Evolutionary conservation across 179 eudicot species (phyloP).

Genomic region (Drosera spatulata): DNA sequence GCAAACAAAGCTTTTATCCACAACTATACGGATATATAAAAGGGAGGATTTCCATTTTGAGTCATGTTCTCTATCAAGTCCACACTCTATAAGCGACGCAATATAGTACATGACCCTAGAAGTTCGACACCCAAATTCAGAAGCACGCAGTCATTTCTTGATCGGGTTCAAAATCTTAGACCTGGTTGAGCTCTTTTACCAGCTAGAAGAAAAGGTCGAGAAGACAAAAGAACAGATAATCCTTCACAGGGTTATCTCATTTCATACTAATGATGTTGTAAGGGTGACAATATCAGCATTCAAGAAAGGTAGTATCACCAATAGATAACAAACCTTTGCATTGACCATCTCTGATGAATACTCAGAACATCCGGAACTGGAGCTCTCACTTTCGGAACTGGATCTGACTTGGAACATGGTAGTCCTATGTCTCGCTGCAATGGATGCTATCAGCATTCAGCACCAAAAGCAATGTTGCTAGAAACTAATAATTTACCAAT

Average conservation of each 20-base stretch:
- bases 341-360: constrained; percentile 13
- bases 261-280: not conserved
- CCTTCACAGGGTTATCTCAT: not conserved
- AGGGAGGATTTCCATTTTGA: too few species aligned
- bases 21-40: too few species aligned
- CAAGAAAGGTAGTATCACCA: not conserved
- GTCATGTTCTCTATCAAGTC: too few species aligned
- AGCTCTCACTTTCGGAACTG: constrained; percentile 26
- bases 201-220: not conserved
- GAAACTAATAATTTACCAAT: too few species aligned
- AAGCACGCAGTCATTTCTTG: not conserved
- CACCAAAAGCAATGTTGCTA: too few species aligned
- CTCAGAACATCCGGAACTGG: constrained; percentile 15
- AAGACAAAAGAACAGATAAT: not conserved
- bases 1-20: too few species aligned
- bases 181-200: not conserved
- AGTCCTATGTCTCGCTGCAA: constrained; percentile 18
- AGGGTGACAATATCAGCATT: not conserved
- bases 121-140: too few species aligned
- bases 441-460: too few species aligned
- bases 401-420: constrained; percentile 28
- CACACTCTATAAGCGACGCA: too few species aligned
- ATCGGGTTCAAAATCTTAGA: not conserved
- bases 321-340: constrained; percentile 18
- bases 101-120: too few species aligned